phyloP scores from a whole-genome alignment of 768 basidiomycete species.

The Pisolithus orientalis region DNA sequence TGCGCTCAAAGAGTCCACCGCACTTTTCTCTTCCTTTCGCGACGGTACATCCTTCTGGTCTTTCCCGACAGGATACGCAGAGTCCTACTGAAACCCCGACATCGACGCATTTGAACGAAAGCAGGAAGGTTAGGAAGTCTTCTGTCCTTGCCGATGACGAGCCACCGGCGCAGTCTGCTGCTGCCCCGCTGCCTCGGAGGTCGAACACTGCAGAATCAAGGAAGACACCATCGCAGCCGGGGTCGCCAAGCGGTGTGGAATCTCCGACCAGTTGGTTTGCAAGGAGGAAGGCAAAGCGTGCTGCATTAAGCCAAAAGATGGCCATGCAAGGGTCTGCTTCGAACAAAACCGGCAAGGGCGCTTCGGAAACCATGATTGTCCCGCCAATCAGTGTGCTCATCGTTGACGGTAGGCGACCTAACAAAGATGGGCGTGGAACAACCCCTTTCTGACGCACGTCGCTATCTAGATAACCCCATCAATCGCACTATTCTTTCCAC shows the following conservation, averaged over 20 bases:
- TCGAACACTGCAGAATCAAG: constrained; percentile 22
- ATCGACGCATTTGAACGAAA: constrained; percentile 6
- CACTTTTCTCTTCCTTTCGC: constrained; percentile 24
- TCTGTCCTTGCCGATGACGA: constrained; percentile 26
- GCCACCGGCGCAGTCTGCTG: constrained; percentile 2
- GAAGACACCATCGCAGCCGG: constrained; percentile 29
- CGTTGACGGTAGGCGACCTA: constrained; percentile 73
- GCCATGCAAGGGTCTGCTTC: constrained; percentile 21
- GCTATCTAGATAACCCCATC: constrained; percentile 83
- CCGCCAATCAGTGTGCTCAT: constrained; percentile 98
- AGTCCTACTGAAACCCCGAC: constrained; percentile 14
- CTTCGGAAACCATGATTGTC: constrained; percentile 65
- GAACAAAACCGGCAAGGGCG: constrained; percentile 45
- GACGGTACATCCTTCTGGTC: constrained; percentile 16
- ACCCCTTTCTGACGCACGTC: constrained; percentile 10
- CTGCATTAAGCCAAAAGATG: constrained; percentile 22
- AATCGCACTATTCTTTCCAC: constrained; percentile 97
- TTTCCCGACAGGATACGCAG: constrained; percentile 19
- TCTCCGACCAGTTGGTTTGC: constrained; percentile 16
- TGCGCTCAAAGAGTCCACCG: constrained; percentile 18
- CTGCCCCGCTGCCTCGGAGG: constrained; percentile 17
- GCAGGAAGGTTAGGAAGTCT: constrained; percentile 24
- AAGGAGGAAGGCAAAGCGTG: constrained; percentile 28
- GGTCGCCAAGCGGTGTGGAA: constrained; percentile 24
- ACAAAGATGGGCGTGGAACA: background rate